Evolutionary conservation across 352 stramenopile genomes (phyloP).

Genomic region (Phytophthora multivora): DNA sequence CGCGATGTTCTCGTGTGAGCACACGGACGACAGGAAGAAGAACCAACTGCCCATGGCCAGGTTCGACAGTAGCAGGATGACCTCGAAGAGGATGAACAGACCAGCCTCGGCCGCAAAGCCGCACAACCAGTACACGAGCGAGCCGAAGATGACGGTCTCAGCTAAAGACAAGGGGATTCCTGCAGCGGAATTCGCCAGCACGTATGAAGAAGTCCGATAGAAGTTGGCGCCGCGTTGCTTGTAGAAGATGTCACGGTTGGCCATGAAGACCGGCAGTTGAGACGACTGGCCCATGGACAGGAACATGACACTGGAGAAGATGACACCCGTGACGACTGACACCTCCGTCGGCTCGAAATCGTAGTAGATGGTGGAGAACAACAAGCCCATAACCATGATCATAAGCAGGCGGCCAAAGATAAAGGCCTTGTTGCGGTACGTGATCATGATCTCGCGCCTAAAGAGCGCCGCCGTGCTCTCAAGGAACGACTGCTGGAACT

Average conservation of each 20-base stretch:
- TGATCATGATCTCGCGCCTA: slow-evolving; percentile 64
- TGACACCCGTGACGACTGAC: slow-evolving; percentile 69
- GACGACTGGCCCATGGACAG: slow-evolving; percentile 69
- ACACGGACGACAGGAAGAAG: slow-evolving; percentile 27
- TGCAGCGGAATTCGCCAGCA: slow-evolving; percentile 37
- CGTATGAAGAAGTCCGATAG: slow-evolving; percentile 68
- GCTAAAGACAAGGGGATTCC: slow-evolving; percentile 42
- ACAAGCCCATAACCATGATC: slow-evolving; percentile 45
- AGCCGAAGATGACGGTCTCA: slow-evolving; percentile 87
- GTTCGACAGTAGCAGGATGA: slow-evolving; percentile 47
- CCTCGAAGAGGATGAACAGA: slow-evolving; percentile 44
- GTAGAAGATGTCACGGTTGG: slow-evolving; percentile 62
- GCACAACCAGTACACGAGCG: slow-evolving; percentile 83
- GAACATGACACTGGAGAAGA: slow-evolving; percentile 82
- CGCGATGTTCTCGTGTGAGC: slow-evolving; percentile 33
- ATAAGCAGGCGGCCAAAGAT: slow-evolving; percentile 42
- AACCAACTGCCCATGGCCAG: slow-evolving; percentile 9
- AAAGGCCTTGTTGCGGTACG: slow-evolving; percentile 49
- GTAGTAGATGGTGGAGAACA: slow-evolving; percentile 51
- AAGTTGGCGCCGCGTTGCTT: slow-evolving; percentile 81
- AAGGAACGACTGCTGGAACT: slow-evolving; percentile 40
- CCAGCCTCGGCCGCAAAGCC: slow-evolving; percentile 49
- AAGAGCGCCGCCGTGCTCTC: slow-evolving; percentile 35
- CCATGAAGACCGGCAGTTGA: slow-evolving; percentile 73
- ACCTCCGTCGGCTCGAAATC: slow-evolving; percentile 43